Conservation (phyloP, 179 eudicot genomes). For the Spinacia oleracea region DNA sequence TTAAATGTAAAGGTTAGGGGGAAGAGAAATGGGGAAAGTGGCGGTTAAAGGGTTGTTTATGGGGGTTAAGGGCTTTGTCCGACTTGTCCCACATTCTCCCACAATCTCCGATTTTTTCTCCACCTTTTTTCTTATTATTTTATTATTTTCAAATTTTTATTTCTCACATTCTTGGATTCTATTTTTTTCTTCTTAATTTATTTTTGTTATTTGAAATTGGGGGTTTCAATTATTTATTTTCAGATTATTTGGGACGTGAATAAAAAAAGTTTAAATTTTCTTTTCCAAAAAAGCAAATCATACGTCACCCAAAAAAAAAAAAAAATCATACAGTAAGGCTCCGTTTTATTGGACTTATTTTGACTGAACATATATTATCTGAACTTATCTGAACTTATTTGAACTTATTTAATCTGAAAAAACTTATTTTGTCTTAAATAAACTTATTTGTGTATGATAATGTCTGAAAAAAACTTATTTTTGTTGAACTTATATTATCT, state of each 20-base stretch:
- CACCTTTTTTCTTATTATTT: neutral
- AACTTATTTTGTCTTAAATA: too few relatives aligned
- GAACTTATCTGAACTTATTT: too few relatives aligned
- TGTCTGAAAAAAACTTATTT: too few relatives aligned
- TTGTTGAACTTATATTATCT: too few relatives aligned
- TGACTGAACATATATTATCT: too few relatives aligned
- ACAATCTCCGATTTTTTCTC: constrained; percentile 29
- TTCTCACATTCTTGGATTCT: neutral
- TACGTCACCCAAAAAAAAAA: too few relatives aligned
- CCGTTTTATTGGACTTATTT: too few relatives aligned
- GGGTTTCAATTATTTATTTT: neutral
- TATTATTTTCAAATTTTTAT: neutral
- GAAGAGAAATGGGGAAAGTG: constrained; percentile 17
- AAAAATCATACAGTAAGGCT: too few relatives aligned
- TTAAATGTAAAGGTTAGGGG: neutral
- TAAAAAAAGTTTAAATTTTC: neutral
- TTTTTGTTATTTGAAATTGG: neutral
- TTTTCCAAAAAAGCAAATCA: too few relatives aligned
- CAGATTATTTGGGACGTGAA: neutral
- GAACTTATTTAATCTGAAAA: too few relatives aligned
- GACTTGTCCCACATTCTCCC: neutral
- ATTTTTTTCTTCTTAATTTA: too few relatives aligned
- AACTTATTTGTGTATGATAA: too few relatives aligned
- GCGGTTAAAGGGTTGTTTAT: constrained; percentile 14
- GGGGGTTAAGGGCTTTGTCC: neutral